These are phyloP conservation scores for Collybiopsis luxurians DNA, from an alignment of 768 basidiomycete genomes.

Conservation along the genomic window DNA sequence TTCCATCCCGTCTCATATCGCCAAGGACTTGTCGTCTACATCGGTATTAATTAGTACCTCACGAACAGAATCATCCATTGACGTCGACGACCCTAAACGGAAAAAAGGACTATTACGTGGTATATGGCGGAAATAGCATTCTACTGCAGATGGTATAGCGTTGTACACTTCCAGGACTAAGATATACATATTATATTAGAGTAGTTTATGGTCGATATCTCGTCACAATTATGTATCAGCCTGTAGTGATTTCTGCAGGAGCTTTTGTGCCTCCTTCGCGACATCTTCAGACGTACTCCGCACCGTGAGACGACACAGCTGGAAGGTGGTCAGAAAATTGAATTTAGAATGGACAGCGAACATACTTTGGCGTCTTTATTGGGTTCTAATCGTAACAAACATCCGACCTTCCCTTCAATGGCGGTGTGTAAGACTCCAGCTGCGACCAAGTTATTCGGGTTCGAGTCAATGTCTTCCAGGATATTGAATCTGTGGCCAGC, in stretches of 20 bases:
- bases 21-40: constrained; percentile 10
- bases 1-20: constrained; percentile 39
- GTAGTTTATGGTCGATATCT: constrained; percentile 20
- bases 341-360: background rate
- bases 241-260: constrained; percentile 45
- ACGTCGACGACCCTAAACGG: constrained; percentile 40
- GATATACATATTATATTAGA: constrained; percentile 6
- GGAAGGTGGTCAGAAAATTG: constrained; percentile 7
- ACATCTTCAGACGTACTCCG: constrained; percentile 95
- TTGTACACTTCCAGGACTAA: constrained; percentile 5
- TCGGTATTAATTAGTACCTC: constrained; percentile 14
- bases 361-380: constrained; percentile 93
- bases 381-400: constrained; percentile 88
- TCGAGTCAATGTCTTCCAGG: constrained; percentile 86
- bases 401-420: constrained; percentile 92
- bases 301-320: constrained; percentile 92
- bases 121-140: constrained; percentile 36
- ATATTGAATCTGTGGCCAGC: constrained; percentile 75
- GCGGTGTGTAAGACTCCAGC: constrained; percentile 97
- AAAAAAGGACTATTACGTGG: constrained; percentile 41
- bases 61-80: constrained; percentile 20
- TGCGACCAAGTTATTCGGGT: constrained; percentile 88
- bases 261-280: constrained; percentile 63
- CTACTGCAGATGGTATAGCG: background rate
- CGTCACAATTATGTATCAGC: constrained; percentile 21